Percentiles rank a stretch among this genome's conserved stretches.
Evolutionary conservation across 2,329 filamentous ascomycete species (phyloP).

Genomic region (Escovopsis sp.): DNA sequence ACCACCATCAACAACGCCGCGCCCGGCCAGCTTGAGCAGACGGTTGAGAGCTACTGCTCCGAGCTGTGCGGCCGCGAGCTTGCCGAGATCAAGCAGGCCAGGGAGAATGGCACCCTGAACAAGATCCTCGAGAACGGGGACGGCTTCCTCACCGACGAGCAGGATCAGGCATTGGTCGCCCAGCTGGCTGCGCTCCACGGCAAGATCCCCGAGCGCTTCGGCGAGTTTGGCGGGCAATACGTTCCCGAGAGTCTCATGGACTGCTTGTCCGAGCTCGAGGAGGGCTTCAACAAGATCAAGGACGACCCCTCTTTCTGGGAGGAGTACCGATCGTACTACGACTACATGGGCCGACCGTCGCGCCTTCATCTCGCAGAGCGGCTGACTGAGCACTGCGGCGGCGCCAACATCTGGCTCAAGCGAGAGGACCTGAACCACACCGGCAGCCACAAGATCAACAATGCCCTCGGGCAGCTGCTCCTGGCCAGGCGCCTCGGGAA

Average conservation of each 20-base stretch:
- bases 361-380: constrained; percentile 81
- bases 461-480: constrained; percentile 84
- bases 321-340: constrained; percentile 89
- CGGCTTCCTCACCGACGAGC: constrained; percentile 43
- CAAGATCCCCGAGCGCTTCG: constrained; percentile 73
- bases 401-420: constrained; percentile 96
- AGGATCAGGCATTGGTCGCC: constrained; percentile 52
- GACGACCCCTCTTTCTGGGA: constrained; percentile 92
- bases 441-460: constrained; percentile 99
- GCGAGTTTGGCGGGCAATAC: constrained; percentile 93
- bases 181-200: constrained; percentile 73
- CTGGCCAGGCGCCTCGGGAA: constrained; percentile 78
- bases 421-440: constrained; percentile 96
- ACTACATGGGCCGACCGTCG: constrained; percentile 91
- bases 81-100: constrained; percentile 27
- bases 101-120: constrained; percentile 58
- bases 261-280: constrained; percentile 78
- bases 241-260: constrained; percentile 98
- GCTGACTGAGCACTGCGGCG: constrained; percentile 75
- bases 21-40: constrained; percentile 34
- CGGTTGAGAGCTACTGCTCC: constrained; percentile 76
- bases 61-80: constrained; percentile 39
- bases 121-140: constrained; percentile 33
- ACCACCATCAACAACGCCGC: constrained; percentile 44
- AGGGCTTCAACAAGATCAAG: constrained; percentile 75